Evolutionary conservation across 257 asterid genomes (phyloP).

Genomic region (Lycium ferocissimum): DNA sequence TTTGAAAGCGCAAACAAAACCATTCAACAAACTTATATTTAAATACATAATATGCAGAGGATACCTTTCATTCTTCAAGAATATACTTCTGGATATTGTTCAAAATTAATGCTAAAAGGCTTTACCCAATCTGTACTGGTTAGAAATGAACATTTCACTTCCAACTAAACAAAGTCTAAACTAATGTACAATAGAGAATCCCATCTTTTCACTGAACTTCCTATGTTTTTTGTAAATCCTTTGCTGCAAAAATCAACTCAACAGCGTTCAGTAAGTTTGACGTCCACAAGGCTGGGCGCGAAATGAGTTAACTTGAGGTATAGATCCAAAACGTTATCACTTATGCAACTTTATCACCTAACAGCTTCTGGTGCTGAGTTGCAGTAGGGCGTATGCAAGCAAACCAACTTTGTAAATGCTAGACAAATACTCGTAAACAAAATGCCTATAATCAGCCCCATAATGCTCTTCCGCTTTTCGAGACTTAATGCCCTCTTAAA

Average conservation of each 20-base stretch:
- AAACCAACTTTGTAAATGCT: slow-evolving; percentile 81
- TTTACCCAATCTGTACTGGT: slow-evolving; percentile 1
- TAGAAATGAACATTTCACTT: slow-evolving; percentile 21
- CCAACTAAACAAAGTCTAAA: neutral
- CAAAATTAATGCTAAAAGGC: slow-evolving; percentile 5
- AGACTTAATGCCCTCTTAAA: slow-evolving; percentile 68
- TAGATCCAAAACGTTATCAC: neutral
- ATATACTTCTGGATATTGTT: neutral
- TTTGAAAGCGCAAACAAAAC: neutral
- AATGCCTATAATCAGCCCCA: slow-evolving; percentile 65
- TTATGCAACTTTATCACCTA: slow-evolving; percentile 51
- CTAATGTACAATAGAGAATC: slow-evolving; percentile 22
- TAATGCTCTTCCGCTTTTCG: slow-evolving; percentile 64
- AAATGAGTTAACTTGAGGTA: neutral
- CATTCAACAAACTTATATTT: neutral
- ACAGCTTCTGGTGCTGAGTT: slow-evolving; percentile 99
- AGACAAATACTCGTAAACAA: slow-evolving; percentile 71
- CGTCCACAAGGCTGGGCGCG: neutral
- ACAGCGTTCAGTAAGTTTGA: slow-evolving; percentile 1
- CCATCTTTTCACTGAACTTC: neutral
- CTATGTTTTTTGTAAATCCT: neutral
- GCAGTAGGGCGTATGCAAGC: slow-evolving; percentile 96
- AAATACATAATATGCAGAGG: neutral
- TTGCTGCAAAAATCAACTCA: neutral
- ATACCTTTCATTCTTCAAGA: neutral